Evolutionary conservation across 805 yeast species (phyloP), one percentile per base, ranked within the genome.

Genomic region (Metschnikowia lunata): DNA sequence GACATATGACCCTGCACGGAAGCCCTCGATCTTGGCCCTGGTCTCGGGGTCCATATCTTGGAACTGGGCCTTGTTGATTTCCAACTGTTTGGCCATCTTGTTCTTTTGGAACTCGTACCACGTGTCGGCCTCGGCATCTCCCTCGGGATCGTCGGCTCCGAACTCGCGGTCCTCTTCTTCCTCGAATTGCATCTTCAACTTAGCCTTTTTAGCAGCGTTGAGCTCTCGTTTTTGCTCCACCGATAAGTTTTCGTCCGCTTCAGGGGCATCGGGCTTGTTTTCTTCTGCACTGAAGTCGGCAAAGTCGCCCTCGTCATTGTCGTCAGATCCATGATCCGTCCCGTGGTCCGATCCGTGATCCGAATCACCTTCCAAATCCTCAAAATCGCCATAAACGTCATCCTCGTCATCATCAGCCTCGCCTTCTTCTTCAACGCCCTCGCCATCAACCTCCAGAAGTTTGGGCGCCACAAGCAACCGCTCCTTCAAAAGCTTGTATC

Each of bases 51-150:
- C 95, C 83, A 93, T 76, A 35, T 76, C 74, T 14, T 80, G 83
- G 45, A 79, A 74, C 61, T 84, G 90, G 8, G 87, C 79, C 62
- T 88, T 86, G 65, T 93, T 95, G 67, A 95, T 89, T 49, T 91
- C 98, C 50, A 87, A 70, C 68, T 93, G 99, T 63, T 93, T 91
- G 45, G 96, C 89, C 82, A 95, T 90, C 59, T 90, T 91, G 48
- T 96, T 95, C 71, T 93, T 93, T 64, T 93, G 97, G 64, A 85
- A 80, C 62, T 91, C 98, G 62, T 91, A 93, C 99, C 99, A 93
- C 0, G 97, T 89, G 57, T 91, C 97, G 45, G 88, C 88, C 59
- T 86, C 95, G 18, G 64, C 62, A 40, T 61, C 68, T 44, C 79
- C 83, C 60, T 86, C 89, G 10, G 87, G 87, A 50, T 88, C 96